Conservation (phyloP, 208 protist genomes). For the Trypanosomatidae sp. region DNA sequence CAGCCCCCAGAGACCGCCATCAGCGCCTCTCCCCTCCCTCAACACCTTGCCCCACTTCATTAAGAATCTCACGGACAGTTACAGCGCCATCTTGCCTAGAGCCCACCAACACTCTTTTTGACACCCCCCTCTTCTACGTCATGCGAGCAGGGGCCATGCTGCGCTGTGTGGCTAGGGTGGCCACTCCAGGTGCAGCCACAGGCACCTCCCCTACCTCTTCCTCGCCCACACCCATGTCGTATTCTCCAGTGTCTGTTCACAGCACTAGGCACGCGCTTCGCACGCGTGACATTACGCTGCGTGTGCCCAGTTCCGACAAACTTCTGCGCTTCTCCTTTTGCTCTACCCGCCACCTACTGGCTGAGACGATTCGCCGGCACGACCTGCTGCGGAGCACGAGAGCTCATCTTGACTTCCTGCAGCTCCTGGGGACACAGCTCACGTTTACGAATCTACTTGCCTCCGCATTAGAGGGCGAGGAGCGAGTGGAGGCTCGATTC, state of each 20-base stretch:
- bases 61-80: neutral
- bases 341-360: constrained; percentile 41
- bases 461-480: constrained; percentile 59
- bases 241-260: neutral
- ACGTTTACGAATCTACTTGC: constrained; percentile 73
- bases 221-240: neutral
- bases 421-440: constrained; percentile 65
- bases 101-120: neutral
- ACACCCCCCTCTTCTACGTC: neutral
- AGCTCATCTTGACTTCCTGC: constrained; percentile 40
- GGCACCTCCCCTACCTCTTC: neutral
- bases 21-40: neutral
- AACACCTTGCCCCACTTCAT: neutral
- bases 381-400: constrained; percentile 34
- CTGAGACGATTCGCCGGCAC: constrained; percentile 62
- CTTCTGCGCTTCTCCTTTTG: constrained; percentile 50
- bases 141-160: neutral
- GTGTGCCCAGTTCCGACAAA: constrained; percentile 44
- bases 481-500: constrained; percentile 66
- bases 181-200: neutral
- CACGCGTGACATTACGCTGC: constrained; percentile 67
- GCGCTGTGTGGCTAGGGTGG: neutral
- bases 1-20: neutral
- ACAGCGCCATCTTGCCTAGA: neutral
- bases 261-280: constrained; percentile 40